Evolutionary conservation across 2,329 filamentous ascomycete species (phyloP).

Genomic region (Zymoseptoria pseudotritici): DNA sequence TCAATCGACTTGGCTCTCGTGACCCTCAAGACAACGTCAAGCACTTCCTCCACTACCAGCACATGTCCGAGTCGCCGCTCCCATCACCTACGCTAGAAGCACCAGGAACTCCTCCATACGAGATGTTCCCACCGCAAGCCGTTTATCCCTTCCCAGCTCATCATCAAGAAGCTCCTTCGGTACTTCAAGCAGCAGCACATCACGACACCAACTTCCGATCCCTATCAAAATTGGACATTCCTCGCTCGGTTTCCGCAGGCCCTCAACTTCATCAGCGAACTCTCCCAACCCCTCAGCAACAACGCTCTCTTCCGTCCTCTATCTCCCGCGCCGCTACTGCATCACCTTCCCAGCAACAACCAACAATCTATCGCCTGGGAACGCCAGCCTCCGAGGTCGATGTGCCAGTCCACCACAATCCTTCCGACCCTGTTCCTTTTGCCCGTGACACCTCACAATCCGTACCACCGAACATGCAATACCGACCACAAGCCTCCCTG

Average conservation of each 20-base stretch:
- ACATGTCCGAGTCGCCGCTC: slow-evolving; percentile 44
- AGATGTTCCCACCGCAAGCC: slow-evolving; percentile 20
- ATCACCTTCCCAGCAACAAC: slow-evolving; percentile 41
- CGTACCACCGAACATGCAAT: slow-evolving; percentile 89
- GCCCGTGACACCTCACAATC: slow-evolving; percentile 78
- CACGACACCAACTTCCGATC: slow-evolving; percentile 43
- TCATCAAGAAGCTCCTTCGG: slow-evolving; percentile 18
- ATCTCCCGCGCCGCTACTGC: slow-evolving; percentile 39
- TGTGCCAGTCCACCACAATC: slow-evolving; percentile 61
- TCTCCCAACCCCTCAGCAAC: slow-evolving; percentile 27
- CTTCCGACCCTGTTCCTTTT: slow-evolving; percentile 38
- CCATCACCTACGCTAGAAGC: slow-evolving; percentile 41
- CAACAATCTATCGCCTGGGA: slow-evolving; percentile 63
- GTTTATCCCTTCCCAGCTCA: slow-evolving; percentile 21
- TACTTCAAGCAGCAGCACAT: slow-evolving; percentile 22
- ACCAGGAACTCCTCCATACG: slow-evolving; percentile 56
- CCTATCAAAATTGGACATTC: slow-evolving; percentile 52
- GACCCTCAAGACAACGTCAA: slow-evolving; percentile 91
- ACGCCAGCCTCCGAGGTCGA: slow-evolving; percentile 90
- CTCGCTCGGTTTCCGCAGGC: slow-evolving; percentile 29
- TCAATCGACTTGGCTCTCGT: slow-evolving; percentile 60
- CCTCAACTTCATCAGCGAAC: slow-evolving; percentile 27
- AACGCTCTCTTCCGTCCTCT: slow-evolving; percentile 25
- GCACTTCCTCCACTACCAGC: slow-evolving; percentile 84
- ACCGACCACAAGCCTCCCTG: slow-evolving; percentile 37